Evolutionary conservation across 305 asterid species (phyloP).

Genomic region (Fraxinus floribunda): DNA sequence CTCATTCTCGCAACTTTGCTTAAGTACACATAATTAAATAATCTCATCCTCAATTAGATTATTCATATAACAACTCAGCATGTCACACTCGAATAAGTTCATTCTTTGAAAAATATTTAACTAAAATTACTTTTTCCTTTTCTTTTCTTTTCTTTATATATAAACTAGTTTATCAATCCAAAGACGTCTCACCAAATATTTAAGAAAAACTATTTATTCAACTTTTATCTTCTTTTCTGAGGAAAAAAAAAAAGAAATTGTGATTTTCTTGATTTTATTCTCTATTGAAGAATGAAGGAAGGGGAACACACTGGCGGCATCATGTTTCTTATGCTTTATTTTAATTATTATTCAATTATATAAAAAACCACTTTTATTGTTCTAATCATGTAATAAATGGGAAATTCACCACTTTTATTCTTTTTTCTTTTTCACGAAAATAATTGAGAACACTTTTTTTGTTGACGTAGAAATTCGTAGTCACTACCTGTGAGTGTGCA

Average conservation of each 20-base stretch:
- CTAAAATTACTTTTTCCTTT: not conserved
- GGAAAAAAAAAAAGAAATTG: not conserved
- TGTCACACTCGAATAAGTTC: constrained; percentile 27
- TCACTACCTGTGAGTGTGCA: no score
- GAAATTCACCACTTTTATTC: not conserved
- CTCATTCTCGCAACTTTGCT: constrained; percentile 10
- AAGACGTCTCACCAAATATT: not conserved
- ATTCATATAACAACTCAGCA: constrained; percentile 34
- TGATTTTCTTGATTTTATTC: not conserved
- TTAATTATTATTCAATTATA: not conserved
- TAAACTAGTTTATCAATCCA: not conserved
- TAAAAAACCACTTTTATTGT: not conserved
- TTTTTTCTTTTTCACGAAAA: not conserved
- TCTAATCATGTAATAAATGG: not conserved
- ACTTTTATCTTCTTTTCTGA: not conserved
- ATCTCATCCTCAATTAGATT: constrained; percentile 9
- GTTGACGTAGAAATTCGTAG: no score
- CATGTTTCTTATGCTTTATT: not conserved
- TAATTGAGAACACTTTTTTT: not conserved
- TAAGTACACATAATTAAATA: constrained; percentile 16
- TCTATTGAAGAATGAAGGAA: not conserved
- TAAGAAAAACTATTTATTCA: not conserved
- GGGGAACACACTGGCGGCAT: not conserved
- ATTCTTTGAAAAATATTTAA: not conserved
- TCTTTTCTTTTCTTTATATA: not conserved